Evolutionary conservation across 805 yeast species (phyloP).

Genomic region (Zygoascus flipseniorum): DNA sequence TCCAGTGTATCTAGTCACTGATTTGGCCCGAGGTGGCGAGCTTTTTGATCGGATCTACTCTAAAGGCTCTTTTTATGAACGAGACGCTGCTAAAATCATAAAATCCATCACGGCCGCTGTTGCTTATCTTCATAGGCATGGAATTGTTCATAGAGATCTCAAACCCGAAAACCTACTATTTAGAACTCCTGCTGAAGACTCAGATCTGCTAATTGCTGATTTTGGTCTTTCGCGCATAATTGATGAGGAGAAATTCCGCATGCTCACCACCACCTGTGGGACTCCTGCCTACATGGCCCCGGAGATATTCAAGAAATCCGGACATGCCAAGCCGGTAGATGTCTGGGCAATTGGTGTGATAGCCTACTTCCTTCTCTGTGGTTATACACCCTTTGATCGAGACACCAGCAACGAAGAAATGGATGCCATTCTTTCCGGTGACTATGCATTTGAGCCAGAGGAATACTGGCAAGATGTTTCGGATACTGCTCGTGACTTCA

Average conservation of each 20-base stretch:
- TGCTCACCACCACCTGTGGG: conserved; percentile 48
- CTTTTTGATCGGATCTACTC: conserved; percentile 50
- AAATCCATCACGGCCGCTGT: conserved; percentile 46
- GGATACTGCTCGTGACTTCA: conserved; percentile 47
- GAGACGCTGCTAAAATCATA: conserved; percentile 43
- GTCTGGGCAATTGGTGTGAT: conserved; percentile 73
- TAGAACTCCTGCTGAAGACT: conserved; percentile 30
- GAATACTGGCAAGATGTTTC: conserved; percentile 48
- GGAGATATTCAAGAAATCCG: conserved; percentile 44
- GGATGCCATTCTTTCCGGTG: conserved; percentile 51
- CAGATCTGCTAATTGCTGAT: conserved; percentile 45
- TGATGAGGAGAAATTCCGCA: conserved; percentile 30
- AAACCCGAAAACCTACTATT: conserved; percentile 66
- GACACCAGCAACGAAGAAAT: conserved; percentile 61
- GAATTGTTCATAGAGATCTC: conserved; percentile 61
- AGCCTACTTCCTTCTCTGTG: conserved; percentile 60
- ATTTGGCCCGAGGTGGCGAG: conserved; percentile 61
- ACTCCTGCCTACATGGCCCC: conserved; percentile 74
- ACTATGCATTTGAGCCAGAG: conserved; percentile 53
- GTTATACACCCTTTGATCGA: conserved; percentile 72
- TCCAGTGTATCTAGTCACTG: conserved; percentile 45
- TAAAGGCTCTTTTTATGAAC: conserved; percentile 38
- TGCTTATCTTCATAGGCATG: conserved; percentile 47
- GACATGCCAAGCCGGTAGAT: conserved; percentile 56
- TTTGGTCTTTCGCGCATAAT: conserved; percentile 56